phyloP scores from a whole-genome alignment of 108 stramenopile species.

The Skeletonema costatum region DNA sequence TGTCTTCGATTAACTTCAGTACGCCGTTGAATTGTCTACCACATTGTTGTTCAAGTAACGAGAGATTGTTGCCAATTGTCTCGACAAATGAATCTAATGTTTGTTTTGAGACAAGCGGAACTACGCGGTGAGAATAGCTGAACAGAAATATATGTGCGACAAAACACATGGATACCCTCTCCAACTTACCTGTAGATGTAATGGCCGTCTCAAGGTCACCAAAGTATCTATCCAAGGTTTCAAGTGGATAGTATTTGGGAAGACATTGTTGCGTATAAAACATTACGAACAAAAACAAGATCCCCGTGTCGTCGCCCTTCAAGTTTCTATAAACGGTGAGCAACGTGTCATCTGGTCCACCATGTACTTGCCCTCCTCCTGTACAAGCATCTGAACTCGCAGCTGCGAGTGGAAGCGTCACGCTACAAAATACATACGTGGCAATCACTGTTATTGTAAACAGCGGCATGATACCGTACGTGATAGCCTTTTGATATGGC shows the following conservation, averaged over 20 bases:
- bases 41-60: conserved; percentile 26
- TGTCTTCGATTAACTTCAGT: conserved; percentile 12
- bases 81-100: conserved; percentile 1
- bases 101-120: neutral
- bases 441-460: conserved; percentile 30
- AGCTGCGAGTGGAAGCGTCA: conserved; percentile 24
- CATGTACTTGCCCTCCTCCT: conserved; percentile 30
- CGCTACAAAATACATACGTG: conserved; percentile 23
- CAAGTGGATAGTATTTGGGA: conserved; percentile 34
- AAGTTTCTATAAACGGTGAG: conserved; percentile 37
- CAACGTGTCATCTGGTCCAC: conserved; percentile 43
- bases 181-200: conserved; percentile 21
- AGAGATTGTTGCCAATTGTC: conserved; percentile 20
- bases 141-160: neutral
- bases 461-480: conserved; percentile 40
- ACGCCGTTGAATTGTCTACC: conserved; percentile 28
- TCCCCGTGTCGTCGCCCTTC: conserved; percentile 19
- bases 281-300: conserved; percentile 22
- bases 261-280: conserved; percentile 41
- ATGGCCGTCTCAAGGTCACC: conserved; percentile 36
- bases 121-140: neutral
- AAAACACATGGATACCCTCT: neutral
- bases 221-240: conserved; percentile 18
- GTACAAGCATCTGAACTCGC: conserved; percentile 30
- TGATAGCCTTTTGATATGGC: conserved; percentile 21